Evolutionary conservation across 257 asterid genomes (phyloP), one percentile per base, ranked within the genome.

Genomic region (Leptodermis oblonga): DNA sequence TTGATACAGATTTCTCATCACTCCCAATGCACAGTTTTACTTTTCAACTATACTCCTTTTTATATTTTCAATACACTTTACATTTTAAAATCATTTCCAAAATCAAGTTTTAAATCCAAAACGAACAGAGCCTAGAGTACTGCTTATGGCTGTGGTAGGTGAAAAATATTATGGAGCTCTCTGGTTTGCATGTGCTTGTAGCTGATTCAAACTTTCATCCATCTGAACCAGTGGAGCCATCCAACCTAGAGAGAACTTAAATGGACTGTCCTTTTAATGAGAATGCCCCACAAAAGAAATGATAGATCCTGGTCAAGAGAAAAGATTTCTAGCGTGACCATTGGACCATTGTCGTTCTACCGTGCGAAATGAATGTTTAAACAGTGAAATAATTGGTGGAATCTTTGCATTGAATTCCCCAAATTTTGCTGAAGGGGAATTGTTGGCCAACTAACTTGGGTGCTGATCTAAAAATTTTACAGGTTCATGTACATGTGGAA

Each of bases 401-500:
- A 14, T 25, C 56, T 65, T 45, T 17, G 18, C 4, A 4, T 30
- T 22, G 25, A 37, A 31, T 14, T 51, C 10, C 25, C 25, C 45
- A 20, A 13, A 13, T 37, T 39, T 51, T 41, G 31, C 22, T 49
- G 5, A 0, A 30, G 49, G 46, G 15, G 33, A 65, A 59, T 14
- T 22, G 62, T 60, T 70, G 26, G 7, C 52, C n/a, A 9, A 15
- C 7, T 4, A 31, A 15, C n/a, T n/a, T 59, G 41, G 64, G 18
- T 56, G 42, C 64, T 77, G 62, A 67, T 39, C 28, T 80, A 59
- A 67, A 49, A 62, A 31, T 22, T 62, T 67, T 76, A 73, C 84
- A 94, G 99, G 82, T 91, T 91, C 86, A 94, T 89, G 99, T 94
- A 94, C 86, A 94, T 89, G 99, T 94, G 99, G 99, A 85, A 81